These are phyloP conservation scores for Leishmania guyanensis DNA, from an alignment of 208 protist genomes.

Conservation along the genomic window DNA sequence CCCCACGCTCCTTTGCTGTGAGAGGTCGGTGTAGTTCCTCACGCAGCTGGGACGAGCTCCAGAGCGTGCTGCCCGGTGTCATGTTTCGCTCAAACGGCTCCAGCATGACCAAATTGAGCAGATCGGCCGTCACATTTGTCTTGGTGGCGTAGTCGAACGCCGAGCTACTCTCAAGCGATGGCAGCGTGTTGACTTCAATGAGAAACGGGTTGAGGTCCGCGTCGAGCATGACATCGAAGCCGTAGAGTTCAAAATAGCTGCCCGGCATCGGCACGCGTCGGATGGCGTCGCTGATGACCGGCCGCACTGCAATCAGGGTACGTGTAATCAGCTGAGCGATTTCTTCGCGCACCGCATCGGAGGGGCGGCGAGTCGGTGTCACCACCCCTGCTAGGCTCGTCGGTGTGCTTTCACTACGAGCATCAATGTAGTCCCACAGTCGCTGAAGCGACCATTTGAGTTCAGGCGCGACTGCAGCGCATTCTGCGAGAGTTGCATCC, in stretches of 20 bases:
- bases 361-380: slow-evolving; percentile 16
- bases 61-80: slow-evolving; percentile 16
- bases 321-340: slow-evolving; percentile 76
- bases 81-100: slow-evolving; percentile 70
- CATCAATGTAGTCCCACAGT: slow-evolving; percentile 66
- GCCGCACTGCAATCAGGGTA: slow-evolving; percentile 67
- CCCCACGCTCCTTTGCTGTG: background rate
- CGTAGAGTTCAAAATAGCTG: slow-evolving; percentile 90
- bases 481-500: background rate
- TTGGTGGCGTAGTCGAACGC: slow-evolving; percentile 89
- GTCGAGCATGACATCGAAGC: slow-evolving; percentile 93
- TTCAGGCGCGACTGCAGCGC: slow-evolving; percentile 20
- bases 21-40: slow-evolving; percentile 9
- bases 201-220: slow-evolving; percentile 69
- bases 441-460: slow-evolving; percentile 75
- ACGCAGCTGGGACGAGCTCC: slow-evolving; percentile 11
- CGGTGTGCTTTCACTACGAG: background rate
- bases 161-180: slow-evolving; percentile 89
- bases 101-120: slow-evolving; percentile 86
- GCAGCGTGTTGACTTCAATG: slow-evolving; percentile 93
- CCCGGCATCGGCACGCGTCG: slow-evolving; percentile 33
- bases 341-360: slow-evolving; percentile 50
- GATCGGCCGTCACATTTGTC: slow-evolving; percentile 81
- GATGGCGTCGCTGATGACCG: slow-evolving; percentile 31
- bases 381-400: background rate